Conservation (phyloP, 1,284 basidiomycete species). For the Xerocomus minutiporus region DNA sequence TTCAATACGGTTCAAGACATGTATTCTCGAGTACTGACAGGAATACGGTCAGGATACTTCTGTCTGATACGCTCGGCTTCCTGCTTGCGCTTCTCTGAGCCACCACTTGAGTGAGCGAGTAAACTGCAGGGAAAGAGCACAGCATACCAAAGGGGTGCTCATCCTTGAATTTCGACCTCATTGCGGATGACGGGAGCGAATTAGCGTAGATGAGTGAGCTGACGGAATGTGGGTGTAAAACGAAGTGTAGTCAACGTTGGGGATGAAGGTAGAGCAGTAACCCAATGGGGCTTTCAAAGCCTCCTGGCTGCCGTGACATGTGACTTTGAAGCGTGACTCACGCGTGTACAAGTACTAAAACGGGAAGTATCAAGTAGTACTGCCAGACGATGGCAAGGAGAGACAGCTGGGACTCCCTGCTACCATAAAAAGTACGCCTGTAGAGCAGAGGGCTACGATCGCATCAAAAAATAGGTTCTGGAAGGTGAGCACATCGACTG, state of each 20-base stretch:
- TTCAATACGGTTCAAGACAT: conserved; percentile 14
- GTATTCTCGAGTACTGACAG: conserved; percentile 54
- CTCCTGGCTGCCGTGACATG: conserved; percentile 34
- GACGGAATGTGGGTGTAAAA: conserved; percentile 14
- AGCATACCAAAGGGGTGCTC: conserved; percentile 92
- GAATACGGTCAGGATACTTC: conserved; percentile 98
- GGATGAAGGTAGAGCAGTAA: conserved; percentile 25
- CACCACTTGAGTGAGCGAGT: conserved; percentile 18
- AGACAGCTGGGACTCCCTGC: not conserved
- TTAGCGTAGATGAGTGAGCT: conserved; percentile 6
- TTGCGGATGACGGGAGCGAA: conserved; percentile 31
- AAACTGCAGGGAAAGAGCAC: conserved; percentile 27
- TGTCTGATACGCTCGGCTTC: conserved; percentile 95
- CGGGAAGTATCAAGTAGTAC: not conserved
- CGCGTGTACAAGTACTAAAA: conserved; percentile 10
- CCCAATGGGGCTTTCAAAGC: conserved; percentile 30
- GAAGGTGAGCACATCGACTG: not conserved
- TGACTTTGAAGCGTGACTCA: conserved; percentile 29
- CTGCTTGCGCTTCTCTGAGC: conserved; percentile 93
- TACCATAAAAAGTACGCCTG: not conserved
- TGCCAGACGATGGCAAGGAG: not conserved
- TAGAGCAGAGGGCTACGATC: conserved; percentile 6
- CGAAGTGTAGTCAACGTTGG: conserved; percentile 35
- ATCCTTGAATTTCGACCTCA: conserved; percentile 99
- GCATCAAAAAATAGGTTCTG: not conserved